Base-by-base conservation (phyloP, 495 filamentous ascomycete species). In the Umbilicaria muhlenbergii region DNA sequence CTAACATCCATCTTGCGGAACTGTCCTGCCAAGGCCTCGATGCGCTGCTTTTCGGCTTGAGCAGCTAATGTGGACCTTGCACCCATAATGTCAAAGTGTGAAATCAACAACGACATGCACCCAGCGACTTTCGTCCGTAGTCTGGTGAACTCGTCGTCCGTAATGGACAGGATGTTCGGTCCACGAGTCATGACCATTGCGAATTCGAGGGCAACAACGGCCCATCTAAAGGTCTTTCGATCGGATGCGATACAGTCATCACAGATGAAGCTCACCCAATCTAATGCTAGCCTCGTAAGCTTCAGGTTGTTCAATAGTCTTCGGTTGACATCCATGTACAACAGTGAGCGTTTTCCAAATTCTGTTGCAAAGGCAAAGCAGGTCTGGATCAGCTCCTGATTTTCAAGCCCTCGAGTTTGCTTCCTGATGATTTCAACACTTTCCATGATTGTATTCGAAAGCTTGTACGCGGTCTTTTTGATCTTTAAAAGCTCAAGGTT, bases 381-480 rank as follows among this genome's bases (percentile, higher is more conserved):
- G n/a, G 87, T 93, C 56, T 98, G 91, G 49, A 98, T 86, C 19
- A 98, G 70, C 51, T 98, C 91, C 47, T 93, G 87, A 55, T 89
- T 95, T 44, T 92, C 83, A 37, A 93, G 70, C 2, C 77, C 82
- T 45, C 73, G 70, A 15, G 86, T 86, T 61, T 96, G 89, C 45
- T 78, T 73, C 41, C 88, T 72, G 47, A 96, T 89, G 41, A 83
- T 81, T 51, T 89, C 86, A 43, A 98, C 91, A 54, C 88, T 94
- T 55, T 96, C 89, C 92, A 98, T 96, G 59, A 96, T 96, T 11
- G 88, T 83, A 63, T 94, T 94, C n/a, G 86, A 94, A 32, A 98
- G 68, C 60, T 91, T 92, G 69, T 92, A 96, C 21, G 86, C 84
- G 0, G 86, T 89, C 59, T 86, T 91, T 58, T 93, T 92, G 51